Percentiles rank a stretch among this genome's conserved stretches.
These are phyloP conservation scores for Komagataella pseudopastoris DNA, from an alignment of 805 yeast genomes.

Conservation along the genomic window DNA sequence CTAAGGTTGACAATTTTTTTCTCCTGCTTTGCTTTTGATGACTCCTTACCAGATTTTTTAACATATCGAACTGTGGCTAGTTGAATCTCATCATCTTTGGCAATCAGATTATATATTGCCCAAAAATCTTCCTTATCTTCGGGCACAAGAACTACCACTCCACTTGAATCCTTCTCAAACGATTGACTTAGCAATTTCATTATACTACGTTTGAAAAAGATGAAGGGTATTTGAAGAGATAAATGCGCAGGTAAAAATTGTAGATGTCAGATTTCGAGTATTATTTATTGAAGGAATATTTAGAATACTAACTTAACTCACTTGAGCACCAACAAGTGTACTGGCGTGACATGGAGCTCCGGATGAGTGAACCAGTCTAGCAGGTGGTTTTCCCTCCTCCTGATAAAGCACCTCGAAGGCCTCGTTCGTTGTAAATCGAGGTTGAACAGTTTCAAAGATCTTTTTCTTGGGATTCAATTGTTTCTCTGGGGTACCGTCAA, in stretches of 20 bases:
- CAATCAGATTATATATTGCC: slow-evolving; percentile 71
- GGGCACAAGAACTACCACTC: slow-evolving; percentile 54
- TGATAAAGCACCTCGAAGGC: slow-evolving; percentile 68
- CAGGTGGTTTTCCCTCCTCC: slow-evolving; percentile 61
- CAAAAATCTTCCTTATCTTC: slow-evolving; percentile 90
- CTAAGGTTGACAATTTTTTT: slow-evolving; percentile 50
- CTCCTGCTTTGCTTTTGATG: slow-evolving; percentile 24
- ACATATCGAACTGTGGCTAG: slow-evolving; percentile 59
- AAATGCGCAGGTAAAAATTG: neutral
- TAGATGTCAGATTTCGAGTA: neutral
- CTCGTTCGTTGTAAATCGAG: slow-evolving; percentile 73
- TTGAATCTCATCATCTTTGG: slow-evolving; percentile 61
- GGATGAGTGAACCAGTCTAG: slow-evolving; percentile 60
- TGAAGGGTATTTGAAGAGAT: neutral
- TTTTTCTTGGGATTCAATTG: slow-evolving; percentile 97
- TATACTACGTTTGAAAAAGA: neutral
- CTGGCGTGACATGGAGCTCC: slow-evolving; percentile 71
- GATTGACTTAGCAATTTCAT: slow-evolving; percentile 45
- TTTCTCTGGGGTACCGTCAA: slow-evolving; percentile 78
- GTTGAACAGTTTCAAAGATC: slow-evolving; percentile 93
- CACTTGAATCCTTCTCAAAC: slow-evolving; percentile 47
- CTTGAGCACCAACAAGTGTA: slow-evolving; percentile 63
- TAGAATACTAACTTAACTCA: slow-evolving; percentile 34
- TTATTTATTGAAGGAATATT: neutral
- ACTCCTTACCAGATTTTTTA: slow-evolving; percentile 18